Evolutionary conservation across 371 early-diverging fungal genomes (phyloP), one percentile per base, ranked within the genome.

Genomic region (Mortierella sp.): DNA sequence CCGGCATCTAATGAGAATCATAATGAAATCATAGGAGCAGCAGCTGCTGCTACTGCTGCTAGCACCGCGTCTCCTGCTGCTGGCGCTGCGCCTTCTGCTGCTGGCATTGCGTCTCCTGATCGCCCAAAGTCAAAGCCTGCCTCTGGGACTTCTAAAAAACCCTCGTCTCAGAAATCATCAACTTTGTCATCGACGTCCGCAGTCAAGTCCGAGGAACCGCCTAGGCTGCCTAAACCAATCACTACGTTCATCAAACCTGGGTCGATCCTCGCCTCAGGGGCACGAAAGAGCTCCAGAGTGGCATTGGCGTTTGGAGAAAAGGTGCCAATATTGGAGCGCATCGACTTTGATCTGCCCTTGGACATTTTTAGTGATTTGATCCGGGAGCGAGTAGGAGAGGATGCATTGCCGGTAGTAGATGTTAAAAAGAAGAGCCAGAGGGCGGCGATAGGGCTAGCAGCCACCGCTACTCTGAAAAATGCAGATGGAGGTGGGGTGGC

Each of bases 291-390:
- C 64, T 79, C 40, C 30, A 60, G 60, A 73, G 90, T 59, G 35
- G 83, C 73, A 0, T 59, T 84, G 49, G 90, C 89, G 0, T 90
- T 90, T 84, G 90, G 90, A n/a, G 84, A 84, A 22, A 85, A 81
- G 59, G 63, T 90, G 49, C 90, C 90, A 0, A 55, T 66, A 2
- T 75, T 90, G 74, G 72, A 72, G 8, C 66, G 71, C 49, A n/a
- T 64, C n/a, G 90, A 90, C 60, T 90, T 88, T 62, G 72, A 71
- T 45, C 68, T 90, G 18, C 88, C 90, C 0, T 14, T 68, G 66
- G 72, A 68, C 16, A 51, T 63, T 2, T 87, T 78, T 75, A 83
- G 80, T 1, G 64, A 70, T 5, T 26, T 83, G 58, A 70, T 87
- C 51, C 72, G 45, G 16, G 72, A 54, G 26, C 69, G 73, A 8